A percentile compares a stretch with the other conserved stretches of the same genome.
phyloP scores from a whole-genome alignment of 2,329 filamentous ascomycete genomes.

The Lasiodiplodia theobromae region DNA sequence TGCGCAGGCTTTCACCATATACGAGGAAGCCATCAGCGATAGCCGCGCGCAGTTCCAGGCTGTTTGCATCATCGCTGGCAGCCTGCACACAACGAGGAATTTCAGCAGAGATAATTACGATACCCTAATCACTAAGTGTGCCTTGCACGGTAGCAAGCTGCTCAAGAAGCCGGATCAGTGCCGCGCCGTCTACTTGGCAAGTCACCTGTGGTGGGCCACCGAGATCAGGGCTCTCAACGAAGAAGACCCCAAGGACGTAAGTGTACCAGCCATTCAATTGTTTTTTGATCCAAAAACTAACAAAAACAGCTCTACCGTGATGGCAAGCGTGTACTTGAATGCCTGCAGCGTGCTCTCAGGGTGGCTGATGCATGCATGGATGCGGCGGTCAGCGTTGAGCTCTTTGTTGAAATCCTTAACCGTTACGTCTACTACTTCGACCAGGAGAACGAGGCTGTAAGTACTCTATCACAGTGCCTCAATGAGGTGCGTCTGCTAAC shows the following conservation, averaged over 20 bases:
- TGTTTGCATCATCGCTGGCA: conserved; percentile 90
- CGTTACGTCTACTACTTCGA: conserved; percentile 99
- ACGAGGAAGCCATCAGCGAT: conserved; percentile 95
- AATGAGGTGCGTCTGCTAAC: not conserved
- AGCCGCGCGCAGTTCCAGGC: conserved; percentile 98
- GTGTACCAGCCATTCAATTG: conserved; percentile 42
- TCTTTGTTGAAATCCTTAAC: conserved; percentile 98
- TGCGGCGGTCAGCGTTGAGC: conserved; percentile 92
- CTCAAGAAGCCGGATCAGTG: conserved; percentile 98
- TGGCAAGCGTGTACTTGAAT: conserved; percentile 95
- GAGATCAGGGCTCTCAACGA: conserved; percentile 80
- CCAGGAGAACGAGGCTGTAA: conserved; percentile 93
- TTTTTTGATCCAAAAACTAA: not conserved
- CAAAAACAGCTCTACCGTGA: conserved; percentile 83
- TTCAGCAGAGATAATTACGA: conserved; percentile 99
- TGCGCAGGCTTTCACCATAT: conserved; percentile 96
- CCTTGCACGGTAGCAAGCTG: conserved; percentile 94
- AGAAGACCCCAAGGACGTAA: conserved; percentile 79
- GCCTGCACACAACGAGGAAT: conserved; percentile 84
- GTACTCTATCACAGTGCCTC: conserved; percentile 36
- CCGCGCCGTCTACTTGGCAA: conserved; percentile 92
- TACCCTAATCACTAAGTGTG: conserved; percentile 96
- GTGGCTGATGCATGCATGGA: conserved; percentile 99
- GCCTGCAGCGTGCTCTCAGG: conserved; percentile 89
- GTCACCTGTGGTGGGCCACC: conserved; percentile 97